These are phyloP conservation scores for Pichia sp. DNA, from an alignment of 1,139 yeast genomes.

Conservation along the genomic window DNA sequence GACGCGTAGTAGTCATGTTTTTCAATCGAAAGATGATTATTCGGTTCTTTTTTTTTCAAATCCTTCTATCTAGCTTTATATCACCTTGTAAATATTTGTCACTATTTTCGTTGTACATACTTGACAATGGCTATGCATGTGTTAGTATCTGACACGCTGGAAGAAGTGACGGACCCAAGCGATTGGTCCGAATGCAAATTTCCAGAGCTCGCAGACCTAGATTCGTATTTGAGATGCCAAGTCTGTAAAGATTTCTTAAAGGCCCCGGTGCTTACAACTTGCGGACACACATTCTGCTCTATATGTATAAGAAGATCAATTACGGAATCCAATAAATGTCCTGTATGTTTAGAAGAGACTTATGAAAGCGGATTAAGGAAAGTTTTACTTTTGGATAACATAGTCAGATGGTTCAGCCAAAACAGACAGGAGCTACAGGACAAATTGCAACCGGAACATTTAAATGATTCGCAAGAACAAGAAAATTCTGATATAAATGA, in stretches of 20 bases:
- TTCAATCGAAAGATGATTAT: background rate
- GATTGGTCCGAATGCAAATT: conserved; percentile 58
- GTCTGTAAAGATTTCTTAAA: conserved; percentile 83
- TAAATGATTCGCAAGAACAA: conserved; percentile 15
- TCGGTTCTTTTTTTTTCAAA: background rate
- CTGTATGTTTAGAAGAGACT: conserved; percentile 70
- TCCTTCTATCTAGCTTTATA: background rate
- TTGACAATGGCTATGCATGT: conserved; percentile 6
- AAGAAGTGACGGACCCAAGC: conserved; percentile 55
- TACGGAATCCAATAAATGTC: conserved; percentile 60
- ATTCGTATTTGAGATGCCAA: conserved; percentile 73
- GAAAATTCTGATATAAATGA: conserved; percentile 7
- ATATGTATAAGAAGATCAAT: conserved; percentile 77
- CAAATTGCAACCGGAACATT: conserved; percentile 21
- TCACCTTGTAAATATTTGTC: no score
- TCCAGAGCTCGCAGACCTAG: conserved; percentile 59
- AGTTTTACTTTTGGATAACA: conserved; percentile 69
- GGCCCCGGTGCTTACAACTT: conserved; percentile 81
- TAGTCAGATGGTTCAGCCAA: conserved; percentile 51
- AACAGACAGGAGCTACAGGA: conserved; percentile 41
- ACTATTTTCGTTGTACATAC: no score
- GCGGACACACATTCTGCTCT: conserved; percentile 91
- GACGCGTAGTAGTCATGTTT: conserved; percentile 1
- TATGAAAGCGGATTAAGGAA: conserved; percentile 68
- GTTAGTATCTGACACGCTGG: conserved; percentile 19